phyloP scores from a whole-genome alignment of 2,329 filamentous ascomycete species.

The Berkeleyomyces basicola region DNA sequence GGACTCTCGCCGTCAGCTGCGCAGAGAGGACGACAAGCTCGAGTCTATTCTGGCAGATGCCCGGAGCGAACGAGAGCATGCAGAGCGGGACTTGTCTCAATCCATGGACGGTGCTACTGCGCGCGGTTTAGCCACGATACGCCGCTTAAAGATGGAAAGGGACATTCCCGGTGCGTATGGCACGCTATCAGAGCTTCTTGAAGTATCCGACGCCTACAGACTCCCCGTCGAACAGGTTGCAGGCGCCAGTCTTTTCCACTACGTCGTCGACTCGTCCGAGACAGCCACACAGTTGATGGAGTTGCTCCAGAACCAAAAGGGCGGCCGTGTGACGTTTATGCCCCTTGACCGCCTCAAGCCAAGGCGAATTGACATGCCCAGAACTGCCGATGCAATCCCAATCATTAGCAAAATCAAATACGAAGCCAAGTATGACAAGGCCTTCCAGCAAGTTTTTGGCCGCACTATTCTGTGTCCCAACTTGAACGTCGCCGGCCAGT shows the following conservation, averaged over 20 bases:
- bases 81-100: conserved; percentile 61
- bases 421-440: conserved; percentile 59
- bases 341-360: conserved; percentile 68
- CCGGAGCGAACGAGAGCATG: conserved; percentile 56
- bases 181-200: conserved; percentile 80
- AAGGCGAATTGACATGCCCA: conserved; percentile 58
- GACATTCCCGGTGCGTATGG: conserved; percentile 80
- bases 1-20: conserved; percentile 75
- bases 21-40: conserved; percentile 77
- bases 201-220: conserved; percentile 69
- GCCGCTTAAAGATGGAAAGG: conserved; percentile 62
- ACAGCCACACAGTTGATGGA: conserved; percentile 73
- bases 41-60: conserved; percentile 61
- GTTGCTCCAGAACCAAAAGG: conserved; percentile 58
- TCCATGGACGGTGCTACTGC: conserved; percentile 84
- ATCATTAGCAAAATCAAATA: conserved; percentile 74
- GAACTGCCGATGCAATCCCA: conserved; percentile 72
- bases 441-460: conserved; percentile 89
- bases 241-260: conserved; percentile 85
- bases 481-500: conserved; percentile 71
- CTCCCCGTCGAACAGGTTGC: conserved; percentile 86
- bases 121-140: conserved; percentile 71
- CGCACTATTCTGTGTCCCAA: conserved; percentile 90
- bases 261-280: conserved; percentile 80
- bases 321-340: conserved; percentile 86